phyloP scores from a whole-genome alignment of 768 basidiomycete species.

The Mycena galericulata region DNA sequence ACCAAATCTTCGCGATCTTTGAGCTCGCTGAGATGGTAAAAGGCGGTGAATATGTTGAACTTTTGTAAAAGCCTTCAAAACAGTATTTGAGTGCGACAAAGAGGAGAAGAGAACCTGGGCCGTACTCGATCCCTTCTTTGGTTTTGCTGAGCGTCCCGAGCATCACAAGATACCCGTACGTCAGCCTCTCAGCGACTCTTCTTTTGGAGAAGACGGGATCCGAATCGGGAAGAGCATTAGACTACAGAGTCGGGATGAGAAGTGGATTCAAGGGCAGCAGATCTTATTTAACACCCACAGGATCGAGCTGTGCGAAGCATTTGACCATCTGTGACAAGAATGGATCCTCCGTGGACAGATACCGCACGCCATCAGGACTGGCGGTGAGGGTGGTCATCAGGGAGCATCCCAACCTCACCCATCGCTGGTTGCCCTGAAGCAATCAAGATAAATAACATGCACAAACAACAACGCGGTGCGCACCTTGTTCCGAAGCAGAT shows the following conservation, averaged over 20 bases:
- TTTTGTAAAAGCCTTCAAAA: constrained; percentile 85
- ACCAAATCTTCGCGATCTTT: constrained; percentile 93
- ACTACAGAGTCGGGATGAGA: constrained; percentile 52
- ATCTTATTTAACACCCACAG: constrained; percentile 62
- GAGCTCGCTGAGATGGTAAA: constrained; percentile 95
- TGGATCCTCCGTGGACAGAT: constrained; percentile 85
- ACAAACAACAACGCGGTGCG: constrained; percentile 20
- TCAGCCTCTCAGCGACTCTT: constrained; percentile 84
- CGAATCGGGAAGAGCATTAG: constrained; percentile 76
- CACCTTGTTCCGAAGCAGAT: constrained; percentile 78
- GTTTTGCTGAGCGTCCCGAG: constrained; percentile 91
- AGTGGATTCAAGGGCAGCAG: background rate
- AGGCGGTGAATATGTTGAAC: constrained; percentile 93
- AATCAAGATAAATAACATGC: background rate
- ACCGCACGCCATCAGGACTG: constrained; percentile 85
- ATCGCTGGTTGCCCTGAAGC: constrained; percentile 78
- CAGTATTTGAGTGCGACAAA: constrained; percentile 7
- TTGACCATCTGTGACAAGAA: constrained; percentile 86
- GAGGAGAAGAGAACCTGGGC: constrained; percentile 21
- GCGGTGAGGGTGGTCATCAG: constrained; percentile 86
- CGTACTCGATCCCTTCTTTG: constrained; percentile 90
- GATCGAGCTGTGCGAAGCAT: constrained; percentile 93
- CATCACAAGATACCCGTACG: constrained; percentile 96
- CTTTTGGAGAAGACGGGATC: constrained; percentile 90
- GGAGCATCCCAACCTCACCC: constrained; percentile 88